Percentiles rank a stretch among this genome's conserved stretches.
phyloP scores from a whole-genome alignment of 2,329 filamentous ascomycete species.

The Hypoxylon sp. region DNA sequence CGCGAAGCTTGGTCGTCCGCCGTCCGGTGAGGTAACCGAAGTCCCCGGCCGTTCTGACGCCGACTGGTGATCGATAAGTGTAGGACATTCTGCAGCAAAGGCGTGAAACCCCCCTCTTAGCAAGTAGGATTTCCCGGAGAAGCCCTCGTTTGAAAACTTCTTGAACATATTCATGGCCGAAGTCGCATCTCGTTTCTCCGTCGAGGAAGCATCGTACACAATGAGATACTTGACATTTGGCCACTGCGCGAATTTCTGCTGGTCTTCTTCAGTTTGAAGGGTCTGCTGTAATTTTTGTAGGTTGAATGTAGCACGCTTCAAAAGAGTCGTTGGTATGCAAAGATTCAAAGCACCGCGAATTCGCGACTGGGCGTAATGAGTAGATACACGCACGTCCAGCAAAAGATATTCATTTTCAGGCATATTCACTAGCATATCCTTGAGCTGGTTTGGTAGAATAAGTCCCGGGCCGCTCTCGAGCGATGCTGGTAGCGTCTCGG shows the following conservation, averaged over 20 bases:
- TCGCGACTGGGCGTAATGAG: constrained; percentile 82
- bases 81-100: constrained; percentile 78
- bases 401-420: constrained; percentile 70
- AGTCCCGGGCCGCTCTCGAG: constrained; percentile 65
- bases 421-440: constrained; percentile 66
- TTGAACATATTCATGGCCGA: constrained; percentile 89
- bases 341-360: constrained; percentile 89
- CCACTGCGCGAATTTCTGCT: constrained; percentile 83
- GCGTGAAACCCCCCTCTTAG: constrained; percentile 85
- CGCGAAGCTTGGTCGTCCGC: constrained; percentile 65
- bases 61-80: constrained; percentile 70
- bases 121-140: constrained; percentile 79
- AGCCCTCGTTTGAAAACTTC: constrained; percentile 91
- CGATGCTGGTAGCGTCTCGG: constrained; percentile 68
- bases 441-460: constrained; percentile 69
- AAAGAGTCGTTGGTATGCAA: constrained; percentile 92
- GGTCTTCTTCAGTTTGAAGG: constrained; percentile 80
- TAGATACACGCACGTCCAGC: constrained; percentile 88
- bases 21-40: constrained; percentile 62
- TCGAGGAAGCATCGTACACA: constrained; percentile 86
- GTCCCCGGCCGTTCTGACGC: constrained; percentile 67
- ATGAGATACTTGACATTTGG: constrained; percentile 80
- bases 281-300: constrained; percentile 89
- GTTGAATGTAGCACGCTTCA: constrained; percentile 93
- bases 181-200: constrained; percentile 83